A percentile compares a stretch with the other conserved stretches of the same genome.
Evolutionary conservation across 2,329 filamentous ascomycete genomes (phyloP).

Genomic region (Aureobasidium namibiae): DNA sequence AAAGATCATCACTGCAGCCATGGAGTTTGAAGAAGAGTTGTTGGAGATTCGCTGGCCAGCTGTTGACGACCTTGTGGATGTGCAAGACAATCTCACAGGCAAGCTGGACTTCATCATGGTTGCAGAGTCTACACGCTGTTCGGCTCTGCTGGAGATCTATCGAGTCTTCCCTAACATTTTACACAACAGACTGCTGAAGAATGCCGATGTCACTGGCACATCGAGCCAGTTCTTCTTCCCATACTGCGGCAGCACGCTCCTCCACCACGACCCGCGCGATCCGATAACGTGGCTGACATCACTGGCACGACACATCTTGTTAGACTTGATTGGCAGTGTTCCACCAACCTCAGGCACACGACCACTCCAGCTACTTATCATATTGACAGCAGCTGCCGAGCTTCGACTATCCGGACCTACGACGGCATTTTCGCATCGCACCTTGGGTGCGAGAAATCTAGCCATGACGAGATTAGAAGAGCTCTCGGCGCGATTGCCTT

Average conservation of each 20-base stretch:
- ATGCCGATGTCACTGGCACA: not conserved
- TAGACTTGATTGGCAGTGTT: slow-evolving; percentile 39
- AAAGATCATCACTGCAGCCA: slow-evolving; percentile 24
- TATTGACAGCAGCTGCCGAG: slow-evolving; percentile 46
- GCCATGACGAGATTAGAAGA: slow-evolving; percentile 39
- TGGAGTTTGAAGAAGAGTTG: slow-evolving; percentile 41
- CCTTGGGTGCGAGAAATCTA: slow-evolving; percentile 40
- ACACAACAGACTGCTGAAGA: slow-evolving; percentile 22
- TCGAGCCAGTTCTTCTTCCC: not conserved
- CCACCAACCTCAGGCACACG: slow-evolving; percentile 46
- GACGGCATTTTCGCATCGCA: slow-evolving; percentile 17
- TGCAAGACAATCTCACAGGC: slow-evolving; percentile 45
- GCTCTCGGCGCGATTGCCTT: slow-evolving; percentile 38
- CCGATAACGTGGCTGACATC: slow-evolving; percentile 38
- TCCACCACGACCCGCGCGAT: not conserved
- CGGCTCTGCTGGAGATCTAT: slow-evolving; percentile 47
- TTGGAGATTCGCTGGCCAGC: slow-evolving; percentile 40
- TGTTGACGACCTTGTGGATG: slow-evolving; percentile 40
- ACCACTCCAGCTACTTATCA: slow-evolving; percentile 46
- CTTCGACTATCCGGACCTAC: slow-evolving; percentile 33
- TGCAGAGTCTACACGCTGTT: slow-evolving; percentile 46
- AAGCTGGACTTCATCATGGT: slow-evolving; percentile 47
- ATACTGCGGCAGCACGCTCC: slow-evolving; percentile 14
- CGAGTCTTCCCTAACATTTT: slow-evolving; percentile 41
- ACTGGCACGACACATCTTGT: slow-evolving; percentile 45